phyloP scores from a whole-genome alignment of 1,284 basidiomycete genomes.

The Trametes pubescens region DNA sequence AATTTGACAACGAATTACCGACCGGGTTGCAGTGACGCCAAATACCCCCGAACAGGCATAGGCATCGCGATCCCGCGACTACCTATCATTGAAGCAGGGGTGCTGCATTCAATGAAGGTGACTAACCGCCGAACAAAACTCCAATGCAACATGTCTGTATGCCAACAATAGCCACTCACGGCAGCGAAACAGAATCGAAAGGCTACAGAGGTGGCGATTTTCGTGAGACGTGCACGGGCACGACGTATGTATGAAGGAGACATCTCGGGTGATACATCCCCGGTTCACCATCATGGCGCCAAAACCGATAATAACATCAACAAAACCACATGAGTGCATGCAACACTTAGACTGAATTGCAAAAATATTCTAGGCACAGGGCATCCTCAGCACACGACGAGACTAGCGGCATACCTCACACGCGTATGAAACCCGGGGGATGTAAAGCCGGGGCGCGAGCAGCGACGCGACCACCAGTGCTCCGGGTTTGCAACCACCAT shows the following conservation, averaged over 20 bases:
- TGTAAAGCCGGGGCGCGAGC: background rate
- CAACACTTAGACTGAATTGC: too few relatives aligned
- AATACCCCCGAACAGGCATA: background rate
- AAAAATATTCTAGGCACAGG: too few relatives aligned
- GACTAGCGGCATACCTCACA: background rate
- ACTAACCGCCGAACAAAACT: background rate
- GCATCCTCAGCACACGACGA: background rate
- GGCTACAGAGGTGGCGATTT: too few relatives aligned
- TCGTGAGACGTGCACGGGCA: too few relatives aligned
- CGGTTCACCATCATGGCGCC: too few relatives aligned
- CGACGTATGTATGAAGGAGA: too few relatives aligned
- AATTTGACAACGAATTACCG: background rate
- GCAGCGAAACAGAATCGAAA: too few relatives aligned
- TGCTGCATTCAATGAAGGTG: background rate
- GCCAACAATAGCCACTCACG: too few relatives aligned
- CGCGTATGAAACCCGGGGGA: background rate
- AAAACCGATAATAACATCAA: too few relatives aligned
- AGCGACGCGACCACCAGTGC: constrained; percentile 2
- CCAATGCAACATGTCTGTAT: too few relatives aligned
- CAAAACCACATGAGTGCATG: too few relatives aligned
- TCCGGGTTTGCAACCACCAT: background rate
- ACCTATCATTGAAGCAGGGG: background rate
- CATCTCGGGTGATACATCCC: too few relatives aligned
- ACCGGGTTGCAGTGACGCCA: background rate
- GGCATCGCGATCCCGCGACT: background rate